A percentile compares a stretch with the other conserved stretches of the same genome.
Conservation (phyloP, 495 filamentous ascomycete genomes). For the Neurospora africana region DNA sequence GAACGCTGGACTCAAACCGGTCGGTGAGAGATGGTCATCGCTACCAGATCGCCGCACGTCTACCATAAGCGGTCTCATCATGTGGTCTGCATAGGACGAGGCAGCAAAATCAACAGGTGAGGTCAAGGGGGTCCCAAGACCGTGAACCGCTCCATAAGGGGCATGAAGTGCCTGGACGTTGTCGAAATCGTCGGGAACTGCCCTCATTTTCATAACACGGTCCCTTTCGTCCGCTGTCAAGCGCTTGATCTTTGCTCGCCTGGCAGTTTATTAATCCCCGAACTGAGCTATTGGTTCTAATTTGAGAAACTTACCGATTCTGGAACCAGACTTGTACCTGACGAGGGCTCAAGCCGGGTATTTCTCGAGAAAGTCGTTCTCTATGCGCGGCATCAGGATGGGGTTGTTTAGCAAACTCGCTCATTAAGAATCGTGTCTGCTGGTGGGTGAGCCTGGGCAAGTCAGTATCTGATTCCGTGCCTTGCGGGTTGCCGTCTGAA, state of each 20-base stretch:
- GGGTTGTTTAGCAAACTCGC: conserved; percentile 89
- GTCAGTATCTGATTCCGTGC: conserved; percentile 16
- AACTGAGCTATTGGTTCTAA: background rate
- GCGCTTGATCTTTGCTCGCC: conserved; percentile 90
- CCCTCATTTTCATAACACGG: conserved; percentile 86
- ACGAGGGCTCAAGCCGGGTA: conserved; percentile 82
- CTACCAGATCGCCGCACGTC: conserved; percentile 47
- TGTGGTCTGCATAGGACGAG: conserved; percentile 40
- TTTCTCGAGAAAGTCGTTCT: conserved; percentile 80
- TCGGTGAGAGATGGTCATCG: conserved; percentile 49
- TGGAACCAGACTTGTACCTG: conserved; percentile 99
- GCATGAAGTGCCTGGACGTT: conserved; percentile 82
- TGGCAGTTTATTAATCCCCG: conserved; percentile 29
- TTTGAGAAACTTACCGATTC: conserved; percentile 59
- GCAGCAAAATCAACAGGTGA: conserved; percentile 46
- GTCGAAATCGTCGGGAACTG: conserved; percentile 85
- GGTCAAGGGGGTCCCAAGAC: conserved; percentile 42
- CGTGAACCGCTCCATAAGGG: conserved; percentile 50
- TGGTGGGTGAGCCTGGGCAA: conserved; percentile 76
- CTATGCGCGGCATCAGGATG: conserved; percentile 92
- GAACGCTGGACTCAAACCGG: conserved; percentile 51
- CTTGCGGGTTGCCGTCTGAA: background rate
- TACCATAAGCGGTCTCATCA: conserved; percentile 52
- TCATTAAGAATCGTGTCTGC: conserved; percentile 94
- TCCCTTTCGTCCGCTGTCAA: conserved; percentile 88